phyloP scores from a whole-genome alignment of 371 early-diverging fungal genomes.

The Thermomucor indicae-seudaticae region DNA sequence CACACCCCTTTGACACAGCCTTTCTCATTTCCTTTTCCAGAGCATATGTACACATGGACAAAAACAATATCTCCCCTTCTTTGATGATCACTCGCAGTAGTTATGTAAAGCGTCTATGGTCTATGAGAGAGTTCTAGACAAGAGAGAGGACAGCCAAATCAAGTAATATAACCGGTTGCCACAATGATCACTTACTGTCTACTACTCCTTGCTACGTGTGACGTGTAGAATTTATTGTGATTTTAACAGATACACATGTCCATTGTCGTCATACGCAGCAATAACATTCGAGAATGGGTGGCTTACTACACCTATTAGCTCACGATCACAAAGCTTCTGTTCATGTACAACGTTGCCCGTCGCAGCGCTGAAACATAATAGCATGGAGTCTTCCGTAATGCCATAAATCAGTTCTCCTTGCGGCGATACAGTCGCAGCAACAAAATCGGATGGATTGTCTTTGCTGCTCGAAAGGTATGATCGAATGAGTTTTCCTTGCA shows the following conservation, averaged over 20 bases:
- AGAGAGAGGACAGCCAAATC: no score
- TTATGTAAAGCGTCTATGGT: no score
- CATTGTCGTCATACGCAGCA: slow-evolving; percentile 65
- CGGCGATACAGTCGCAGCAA: slow-evolving; percentile 61
- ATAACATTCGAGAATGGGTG: slow-evolving; percentile 77
- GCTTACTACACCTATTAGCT: slow-evolving; percentile 64
- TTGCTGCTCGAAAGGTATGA: slow-evolving; percentile 32
- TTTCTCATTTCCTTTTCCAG: no score
- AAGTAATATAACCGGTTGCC: no score
- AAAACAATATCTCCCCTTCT: no score
- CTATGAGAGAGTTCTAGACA: no score
- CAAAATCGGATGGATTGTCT: slow-evolving; percentile 53
- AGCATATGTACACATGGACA: no score
- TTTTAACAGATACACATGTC: slow-evolving; percentile 57
- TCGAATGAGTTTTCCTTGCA: slow-evolving; percentile 51
- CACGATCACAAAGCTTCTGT: slow-evolving; percentile 49
- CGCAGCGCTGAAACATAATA: slow-evolving; percentile 58
- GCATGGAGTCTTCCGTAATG: slow-evolving; percentile 54
- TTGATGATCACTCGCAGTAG: no score
- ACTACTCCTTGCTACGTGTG: no score
- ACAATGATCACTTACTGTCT: no score
- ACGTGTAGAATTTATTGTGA: no score
- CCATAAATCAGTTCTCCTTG: slow-evolving; percentile 76
- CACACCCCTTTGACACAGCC: no score
- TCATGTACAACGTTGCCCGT: slow-evolving; percentile 38